Evolutionary conservation across 495 filamentous ascomycete species (phyloP), one percentile per base, ranked within the genome.

Genomic region (Annulohypoxylon nitens): DNA sequence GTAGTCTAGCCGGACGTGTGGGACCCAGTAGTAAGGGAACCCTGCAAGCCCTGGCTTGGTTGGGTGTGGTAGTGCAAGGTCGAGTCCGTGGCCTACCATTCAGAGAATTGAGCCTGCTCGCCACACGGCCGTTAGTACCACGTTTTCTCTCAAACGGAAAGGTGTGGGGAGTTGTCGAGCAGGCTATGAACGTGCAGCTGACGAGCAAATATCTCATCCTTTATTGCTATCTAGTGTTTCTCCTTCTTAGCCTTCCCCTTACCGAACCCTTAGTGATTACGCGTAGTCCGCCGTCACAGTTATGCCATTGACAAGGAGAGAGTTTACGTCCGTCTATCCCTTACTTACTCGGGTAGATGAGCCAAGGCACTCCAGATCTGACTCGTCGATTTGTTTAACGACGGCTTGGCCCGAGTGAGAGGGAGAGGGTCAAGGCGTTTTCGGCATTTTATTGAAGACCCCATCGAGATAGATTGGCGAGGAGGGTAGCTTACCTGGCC

Each of bases 121-220:
- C 63, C 63, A 70, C 72, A 71, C 72, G 59, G 72, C 62, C 63
- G 54, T 75, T 64, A 54, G 67, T 64, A 68, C 72, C 67, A 70
- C 54, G 18, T 64, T 75, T 67, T 33, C 64, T 50, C 47, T 61
- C 8, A 20, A 63, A 55, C 53, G 72, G 72, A 57, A 67, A 48
- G 33, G 59, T 36, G 71, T 57, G 72, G 63, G 53, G 47, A 62
- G 61, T 54, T 54, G 48, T 65, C 58, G 16, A 59, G 57, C 25
- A 48, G 58, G 62, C 41, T 63, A 66, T 74, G 67, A 48, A 70
- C 43, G 71, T 70, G 67, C 62, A 67, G 59, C 50, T 67, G 39
- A 66, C 62, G 58, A 47, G 58, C 18, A 59, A 66, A 61, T 70
- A 62, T 33, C 57, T 74, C 58, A 43, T 50, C 33, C 39, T 53